Evolutionary conservation across 495 filamentous ascomycete genomes (phyloP), one percentile per base, ranked within the genome.

Genomic region (Tuber melanosporum): DNA sequence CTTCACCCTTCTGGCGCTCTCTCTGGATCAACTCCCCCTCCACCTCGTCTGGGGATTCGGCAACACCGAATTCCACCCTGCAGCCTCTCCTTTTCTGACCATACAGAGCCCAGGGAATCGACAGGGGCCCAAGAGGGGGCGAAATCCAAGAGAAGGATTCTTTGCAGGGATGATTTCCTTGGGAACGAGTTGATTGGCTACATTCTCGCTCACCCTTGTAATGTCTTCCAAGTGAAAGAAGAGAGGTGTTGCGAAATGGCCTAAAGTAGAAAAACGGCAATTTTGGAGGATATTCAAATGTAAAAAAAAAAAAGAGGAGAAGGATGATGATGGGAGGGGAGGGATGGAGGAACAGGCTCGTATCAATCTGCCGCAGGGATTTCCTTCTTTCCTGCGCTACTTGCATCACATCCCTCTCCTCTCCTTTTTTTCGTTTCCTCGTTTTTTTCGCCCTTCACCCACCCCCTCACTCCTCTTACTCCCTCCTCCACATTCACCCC

Each of bases 341-440:
- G 26, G 57, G 52, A 32, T 62, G 52, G 52, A 32, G n/a, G 52
- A 62, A 44, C 57, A 71, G 72, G 73, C 74, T 80, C 78, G 78
- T 80, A 80, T 80, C 78, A 43, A 80, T 79, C 78, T 80, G 77
- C 73, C 73, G 78, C 77, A 80, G 78, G 78, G 78, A 80, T 80
- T 80, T 74, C 52, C 71, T 71, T 39, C 73, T 76, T 75, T 71
- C 77, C 77, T 66, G 57, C 57, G 10, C 52, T 66, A 26, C 57
- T 80, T 73, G 77, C 78, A 80, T 80, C 78, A 80, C 78, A 79
- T 80, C 78, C 79, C 77, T 66, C 47, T 26, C 57, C 47, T 57
- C 52, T 62, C 52, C 52, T 62, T 77, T 80, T 80, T 80, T 73
- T 76, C 46, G 52, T 72, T 75, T 44, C 52, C 70, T 26, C 43